Percentiles rank a stretch among this genome's conserved stretches.
phyloP scores from a whole-genome alignment of 495 filamentous ascomycete species.

The Lasiosphaeria ovina region DNA sequence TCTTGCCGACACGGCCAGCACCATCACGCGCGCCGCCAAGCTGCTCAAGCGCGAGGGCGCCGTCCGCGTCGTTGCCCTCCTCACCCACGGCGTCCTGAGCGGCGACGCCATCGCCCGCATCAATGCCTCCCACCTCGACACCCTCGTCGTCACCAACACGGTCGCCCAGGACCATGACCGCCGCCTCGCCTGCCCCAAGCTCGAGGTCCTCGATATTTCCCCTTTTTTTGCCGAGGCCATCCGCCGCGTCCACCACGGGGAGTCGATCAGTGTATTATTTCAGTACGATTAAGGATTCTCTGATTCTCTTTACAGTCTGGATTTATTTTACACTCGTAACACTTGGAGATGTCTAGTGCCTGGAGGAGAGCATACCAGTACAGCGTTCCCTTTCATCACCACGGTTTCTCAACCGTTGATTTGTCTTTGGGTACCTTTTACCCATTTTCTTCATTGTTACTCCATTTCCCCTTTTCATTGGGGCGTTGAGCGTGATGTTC shows the following conservation, averaged over 20 bases:
- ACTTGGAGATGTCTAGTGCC: no score
- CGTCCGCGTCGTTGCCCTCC: slow-evolving; percentile 79
- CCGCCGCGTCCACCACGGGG: slow-evolving; percentile 91
- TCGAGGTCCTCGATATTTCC: slow-evolving; percentile 91
- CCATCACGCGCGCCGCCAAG: slow-evolving; percentile 94
- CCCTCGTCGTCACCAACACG: slow-evolving; percentile 90
- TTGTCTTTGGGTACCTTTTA: no score
- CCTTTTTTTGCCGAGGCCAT: slow-evolving; percentile 95
- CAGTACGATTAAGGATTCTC: slow-evolving; percentile 61
- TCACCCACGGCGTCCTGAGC: slow-evolving; percentile 92
- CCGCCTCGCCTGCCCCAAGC: slow-evolving; percentile 63
- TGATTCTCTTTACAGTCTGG: neutral
- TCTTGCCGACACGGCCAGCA: slow-evolving; percentile 92
- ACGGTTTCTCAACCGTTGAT: no score
- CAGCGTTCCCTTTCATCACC: no score
- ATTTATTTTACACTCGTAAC: no score
- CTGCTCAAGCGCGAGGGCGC: slow-evolving; percentile 92
- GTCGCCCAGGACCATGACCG: slow-evolving; percentile 81
- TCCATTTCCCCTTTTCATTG: no score
- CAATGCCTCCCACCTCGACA: slow-evolving; percentile 86
- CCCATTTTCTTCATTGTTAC: no score
- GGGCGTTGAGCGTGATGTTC: no score
- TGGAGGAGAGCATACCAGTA: no score
- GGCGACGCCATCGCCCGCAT: slow-evolving; percentile 94
- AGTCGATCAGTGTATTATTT: slow-evolving; percentile 94